Evolutionary conservation across 2,329 filamentous ascomycete genomes (phyloP).

Genomic region (Ilyonectria destructans): DNA sequence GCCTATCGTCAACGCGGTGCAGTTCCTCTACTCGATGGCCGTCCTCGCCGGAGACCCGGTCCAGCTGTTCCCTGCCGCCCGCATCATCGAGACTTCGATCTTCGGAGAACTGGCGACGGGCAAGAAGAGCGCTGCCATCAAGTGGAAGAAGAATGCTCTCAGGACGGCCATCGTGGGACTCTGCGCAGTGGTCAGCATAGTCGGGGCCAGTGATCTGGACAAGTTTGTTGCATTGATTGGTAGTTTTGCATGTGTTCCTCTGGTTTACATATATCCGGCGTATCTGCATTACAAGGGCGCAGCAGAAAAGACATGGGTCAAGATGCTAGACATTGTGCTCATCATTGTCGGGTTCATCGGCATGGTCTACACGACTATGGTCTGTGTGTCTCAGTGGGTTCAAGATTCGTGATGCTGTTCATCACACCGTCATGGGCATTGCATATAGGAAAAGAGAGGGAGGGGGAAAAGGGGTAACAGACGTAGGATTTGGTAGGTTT

Average conservation of each 20-base stretch:
- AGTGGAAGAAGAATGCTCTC: constrained; percentile 85
- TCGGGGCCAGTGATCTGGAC: constrained; percentile 79
- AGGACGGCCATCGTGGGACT: constrained; percentile 70
- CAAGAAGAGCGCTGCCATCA: constrained; percentile 75
- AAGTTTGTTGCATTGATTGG: constrained; percentile 84
- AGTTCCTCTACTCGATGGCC: constrained; percentile 82
- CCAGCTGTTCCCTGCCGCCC: constrained; percentile 81
- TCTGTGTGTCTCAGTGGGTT: constrained; percentile 67
- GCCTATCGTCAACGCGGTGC: constrained; percentile 82
- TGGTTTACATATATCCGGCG: constrained; percentile 85
- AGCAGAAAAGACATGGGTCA: constrained; percentile 70
- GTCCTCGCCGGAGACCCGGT: constrained; percentile 83
- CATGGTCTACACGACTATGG: constrained; percentile 80
- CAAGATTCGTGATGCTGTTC: constrained; percentile 35
- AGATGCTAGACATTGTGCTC: constrained; percentile 73
- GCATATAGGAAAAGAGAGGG: constrained; percentile 14
- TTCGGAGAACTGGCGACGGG: constrained; percentile 78
- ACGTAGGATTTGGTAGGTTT: constrained; percentile 6
- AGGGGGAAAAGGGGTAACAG: constrained; percentile 11
- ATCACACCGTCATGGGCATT: constrained; percentile 2
- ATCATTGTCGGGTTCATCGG: constrained; percentile 76
- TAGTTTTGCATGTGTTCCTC: constrained; percentile 80
- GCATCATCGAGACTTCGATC: constrained; percentile 79
- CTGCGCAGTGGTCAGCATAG: constrained; percentile 74
- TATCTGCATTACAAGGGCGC: constrained; percentile 79